phyloP scores from a whole-genome alignment of 306 rosid species.

The Cajanus cajan region DNA sequence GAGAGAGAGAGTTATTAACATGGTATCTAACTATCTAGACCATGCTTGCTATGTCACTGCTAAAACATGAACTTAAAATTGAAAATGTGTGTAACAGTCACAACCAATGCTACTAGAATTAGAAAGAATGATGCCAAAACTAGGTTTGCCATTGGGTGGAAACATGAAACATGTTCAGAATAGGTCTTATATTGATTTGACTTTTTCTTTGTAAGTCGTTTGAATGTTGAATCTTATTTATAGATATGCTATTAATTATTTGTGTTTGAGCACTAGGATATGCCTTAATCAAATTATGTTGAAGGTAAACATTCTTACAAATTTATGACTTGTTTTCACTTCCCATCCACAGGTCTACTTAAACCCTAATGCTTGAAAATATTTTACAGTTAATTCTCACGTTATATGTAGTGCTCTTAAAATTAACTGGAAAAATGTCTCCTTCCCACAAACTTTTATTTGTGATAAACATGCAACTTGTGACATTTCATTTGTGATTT shows the following conservation, averaged over 20 bases:
- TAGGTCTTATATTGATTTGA: not conserved
- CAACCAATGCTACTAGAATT: not conserved
- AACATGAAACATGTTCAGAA: not conserved
- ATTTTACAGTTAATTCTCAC: not conserved
- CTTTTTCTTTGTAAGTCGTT: not conserved
- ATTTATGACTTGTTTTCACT: not conserved
- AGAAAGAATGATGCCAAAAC: not conserved
- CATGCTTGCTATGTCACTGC: not conserved
- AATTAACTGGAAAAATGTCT: not conserved
- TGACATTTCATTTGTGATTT: not conserved
- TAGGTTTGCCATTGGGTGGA: not conserved
- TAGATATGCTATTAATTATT: not conserved
- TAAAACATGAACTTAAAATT: not conserved
- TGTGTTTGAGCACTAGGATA: not conserved
- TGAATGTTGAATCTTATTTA: not conserved
- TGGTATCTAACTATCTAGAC: not conserved
- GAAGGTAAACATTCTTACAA: not conserved
- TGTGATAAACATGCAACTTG: not conserved
- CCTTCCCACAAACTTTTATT: not conserved
- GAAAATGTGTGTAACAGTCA: not conserved
- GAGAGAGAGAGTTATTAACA: conserved; percentile 25
- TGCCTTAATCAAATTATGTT: too few relatives aligned
- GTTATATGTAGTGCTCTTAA: not conserved
- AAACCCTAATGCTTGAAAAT: not conserved
- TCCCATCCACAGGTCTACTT: not conserved